Conservation (phyloP, 2,329 filamentous ascomycete genomes). For the Cercospora nicotianae region DNA sequence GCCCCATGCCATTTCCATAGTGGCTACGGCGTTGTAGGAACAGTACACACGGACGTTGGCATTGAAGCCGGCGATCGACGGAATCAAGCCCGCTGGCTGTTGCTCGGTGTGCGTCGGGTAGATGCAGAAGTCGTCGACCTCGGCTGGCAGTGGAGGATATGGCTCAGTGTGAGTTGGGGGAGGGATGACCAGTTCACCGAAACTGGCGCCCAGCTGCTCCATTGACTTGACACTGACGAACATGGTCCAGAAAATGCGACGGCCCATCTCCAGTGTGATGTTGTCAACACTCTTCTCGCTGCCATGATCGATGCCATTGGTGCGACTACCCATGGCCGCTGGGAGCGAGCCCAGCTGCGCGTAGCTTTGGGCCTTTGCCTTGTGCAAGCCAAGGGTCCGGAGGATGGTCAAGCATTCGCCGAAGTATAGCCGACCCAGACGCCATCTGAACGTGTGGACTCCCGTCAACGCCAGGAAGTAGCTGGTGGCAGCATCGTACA, state of each 20-base stretch:
- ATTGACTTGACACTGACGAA: constrained; percentile 72
- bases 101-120: constrained; percentile 67
- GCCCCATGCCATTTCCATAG: constrained; percentile 80
- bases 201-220: constrained; percentile 71
- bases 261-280: constrained; percentile 56
- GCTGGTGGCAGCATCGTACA: constrained; percentile 69
- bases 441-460: constrained; percentile 67
- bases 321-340: constrained; percentile 39
- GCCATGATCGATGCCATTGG: constrained; percentile 39
- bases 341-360: constrained; percentile 42
- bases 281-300: constrained; percentile 44
- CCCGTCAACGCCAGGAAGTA: constrained; percentile 70
- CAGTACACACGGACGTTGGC: constrained; percentile 74
- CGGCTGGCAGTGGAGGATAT: constrained; percentile 75
- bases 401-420: constrained; percentile 70
- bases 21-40: constrained; percentile 75
- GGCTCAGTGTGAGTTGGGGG: constrained; percentile 73
- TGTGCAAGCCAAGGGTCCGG: constrained; percentile 65
- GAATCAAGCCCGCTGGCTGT: constrained; percentile 67
- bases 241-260: constrained; percentile 76
- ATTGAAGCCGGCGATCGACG: constrained; percentile 77
- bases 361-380: constrained; percentile 50
- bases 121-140: constrained; percentile 83
- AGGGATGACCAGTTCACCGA: constrained; percentile 71
- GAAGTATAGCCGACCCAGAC: constrained; percentile 68